Evolutionary conservation across 1,284 basidiomycete genomes (phyloP), one percentile per base, ranked within the genome.

Genomic region (Naganishia sp.): DNA sequence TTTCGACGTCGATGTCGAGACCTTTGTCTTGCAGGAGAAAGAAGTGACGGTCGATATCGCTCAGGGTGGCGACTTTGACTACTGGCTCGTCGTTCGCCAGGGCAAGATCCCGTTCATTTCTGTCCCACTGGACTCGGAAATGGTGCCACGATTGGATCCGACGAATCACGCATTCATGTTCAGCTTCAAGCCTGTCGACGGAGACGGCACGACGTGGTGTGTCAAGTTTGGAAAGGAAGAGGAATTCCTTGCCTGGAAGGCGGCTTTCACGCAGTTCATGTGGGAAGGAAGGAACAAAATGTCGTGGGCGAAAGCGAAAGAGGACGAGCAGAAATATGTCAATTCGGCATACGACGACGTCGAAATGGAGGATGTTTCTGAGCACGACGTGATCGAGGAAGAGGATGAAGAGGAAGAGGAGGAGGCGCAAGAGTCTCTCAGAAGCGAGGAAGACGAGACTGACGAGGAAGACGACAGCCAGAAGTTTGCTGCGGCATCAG

Each of bases 211-310:
- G 75, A 92, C 92, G 66, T 94, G 93, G 92, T 86, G 90, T 65
- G 83, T 98, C 73, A 84, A 87, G 69, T 94, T 96, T 76, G 72
- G 77, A 6, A 81, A 82, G 16, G 75, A 83, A 66, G 85, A 86
- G 33, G 82, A 82, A 1, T 94, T 89, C 73, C 77, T 81, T 5
- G 79, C 77, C 10, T 92, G 92, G 81, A 84, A 88, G 72, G 80
- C 83, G 52, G 82, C 83, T 6, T 92, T 92, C 75, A 86, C 86
- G 2, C 85, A 83, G 70, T 87, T 86, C 68, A 78, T 90, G 70
- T 98, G 93, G 90, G 90, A 98, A 79, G 85, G 85, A 10, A 81
- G 89, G 64, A 90, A 97, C 79, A 84, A 87, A 69, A 82, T 83
- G 39, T 82, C 86, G 10, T 97, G 90, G 87, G 82, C 81, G 54